phyloP scores from a whole-genome alignment of 139 green algal genomes.

The Parachlorella kessleri region DNA sequence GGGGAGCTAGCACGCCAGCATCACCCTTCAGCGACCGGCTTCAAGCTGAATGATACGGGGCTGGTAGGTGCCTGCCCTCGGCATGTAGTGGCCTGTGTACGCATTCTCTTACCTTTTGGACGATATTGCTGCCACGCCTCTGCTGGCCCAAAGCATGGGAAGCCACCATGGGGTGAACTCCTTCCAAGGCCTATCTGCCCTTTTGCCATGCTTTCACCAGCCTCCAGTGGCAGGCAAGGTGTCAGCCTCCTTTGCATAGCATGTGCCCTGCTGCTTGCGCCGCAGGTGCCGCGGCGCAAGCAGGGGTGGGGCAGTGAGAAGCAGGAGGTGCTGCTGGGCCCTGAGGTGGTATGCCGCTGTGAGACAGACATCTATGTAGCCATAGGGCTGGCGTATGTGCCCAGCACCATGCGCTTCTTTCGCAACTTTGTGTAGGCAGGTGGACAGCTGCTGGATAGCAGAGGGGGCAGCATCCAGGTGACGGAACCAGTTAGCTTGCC shows the following conservation, averaged over 20 bases:
- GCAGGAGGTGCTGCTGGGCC: background rate
- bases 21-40: slow-evolving; percentile 21
- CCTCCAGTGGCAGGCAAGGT: no score
- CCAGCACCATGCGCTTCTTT: slow-evolving; percentile 16
- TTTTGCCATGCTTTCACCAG: no score
- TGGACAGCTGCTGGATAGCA: no score
- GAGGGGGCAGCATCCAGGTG: no score
- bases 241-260: no score
- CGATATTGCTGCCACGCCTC: no score
- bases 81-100: background rate
- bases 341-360: background rate
- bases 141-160: no score
- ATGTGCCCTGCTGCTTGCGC: no score
- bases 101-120: no score
- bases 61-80: background rate
- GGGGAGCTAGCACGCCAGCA: background rate
- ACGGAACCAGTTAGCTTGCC: no score
- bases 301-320: background rate
- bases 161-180: background rate
- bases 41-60: slow-evolving; percentile 27
- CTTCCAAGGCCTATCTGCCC: background rate
- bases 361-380: slow-evolving; percentile 17
- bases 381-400: slow-evolving; percentile 21
- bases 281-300: no score
- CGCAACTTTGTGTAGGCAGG: slow-evolving; percentile 6